Evolutionary conservation across 306 rosid species (phyloP).

Genomic region (Cicer chorassanicum): DNA sequence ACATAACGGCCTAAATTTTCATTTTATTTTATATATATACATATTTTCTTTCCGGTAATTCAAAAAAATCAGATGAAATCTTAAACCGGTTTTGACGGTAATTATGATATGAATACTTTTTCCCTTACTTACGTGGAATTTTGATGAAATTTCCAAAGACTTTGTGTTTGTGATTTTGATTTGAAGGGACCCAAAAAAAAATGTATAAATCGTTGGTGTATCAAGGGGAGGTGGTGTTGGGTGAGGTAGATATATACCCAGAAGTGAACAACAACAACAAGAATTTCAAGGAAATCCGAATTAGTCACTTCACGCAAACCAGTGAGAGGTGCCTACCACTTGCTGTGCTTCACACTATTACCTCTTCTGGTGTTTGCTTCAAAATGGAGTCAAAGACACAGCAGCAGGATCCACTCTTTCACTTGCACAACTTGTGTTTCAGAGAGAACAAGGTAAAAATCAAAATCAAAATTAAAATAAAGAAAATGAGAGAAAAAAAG

Average conservation of each 20-base stretch:
- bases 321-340: constrained; percentile 99
- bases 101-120: constrained; percentile 55
- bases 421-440: constrained; percentile 98
- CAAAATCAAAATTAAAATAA: neutral
- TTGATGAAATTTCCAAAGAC: constrained; percentile 58
- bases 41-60: constrained; percentile 46
- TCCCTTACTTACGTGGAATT: constrained; percentile 39
- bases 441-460: constrained; percentile 82
- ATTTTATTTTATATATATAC: constrained; percentile 29
- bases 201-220: constrained; percentile 89
- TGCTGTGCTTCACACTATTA: constrained; percentile 92
- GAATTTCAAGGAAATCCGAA: constrained; percentile 88
- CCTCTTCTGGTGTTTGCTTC: constrained; percentile 89
- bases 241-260: constrained; percentile 87
- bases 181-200: constrained; percentile 43
- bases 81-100: constrained; percentile 56
- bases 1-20: constrained; percentile 43
- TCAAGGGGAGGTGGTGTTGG: constrained; percentile 84
- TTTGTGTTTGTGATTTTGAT: constrained; percentile 47
- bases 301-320: constrained; percentile 83
- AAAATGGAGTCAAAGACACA: constrained; percentile 98
- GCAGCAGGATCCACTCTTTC: constrained; percentile 73
- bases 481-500: neutral
- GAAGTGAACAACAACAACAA: constrained; percentile 65
- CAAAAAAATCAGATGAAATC: constrained; percentile 70